phyloP scores from a whole-genome alignment of 768 basidiomycete genomes.

The Tricholoma sp. region DNA sequence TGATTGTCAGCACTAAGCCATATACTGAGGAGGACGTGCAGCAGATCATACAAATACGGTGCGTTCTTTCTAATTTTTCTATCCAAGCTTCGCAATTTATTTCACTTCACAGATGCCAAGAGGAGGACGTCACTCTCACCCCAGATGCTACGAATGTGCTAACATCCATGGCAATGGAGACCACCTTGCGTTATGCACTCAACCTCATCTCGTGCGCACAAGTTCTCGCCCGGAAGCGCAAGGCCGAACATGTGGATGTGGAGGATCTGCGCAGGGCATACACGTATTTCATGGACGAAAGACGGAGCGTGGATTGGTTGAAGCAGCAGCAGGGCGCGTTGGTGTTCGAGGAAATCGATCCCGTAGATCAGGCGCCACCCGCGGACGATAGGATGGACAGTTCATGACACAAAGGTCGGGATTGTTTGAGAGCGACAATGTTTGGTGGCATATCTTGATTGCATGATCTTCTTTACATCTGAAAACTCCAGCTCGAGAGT shows the following conservation, averaged over 20 bases:
- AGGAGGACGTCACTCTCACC: slow-evolving; percentile 88
- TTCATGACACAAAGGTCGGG: neutral
- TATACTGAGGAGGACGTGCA: slow-evolving; percentile 81
- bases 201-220: slow-evolving; percentile 94
- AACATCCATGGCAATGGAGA: slow-evolving; percentile 82
- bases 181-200: slow-evolving; percentile 89
- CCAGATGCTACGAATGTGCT: slow-evolving; percentile 72
- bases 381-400: slow-evolving; percentile 31
- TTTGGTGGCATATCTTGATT: neutral
- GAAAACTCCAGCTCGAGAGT: neutral
- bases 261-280: slow-evolving; percentile 84
- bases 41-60: slow-evolving; percentile 93
- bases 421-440: neutral
- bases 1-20: slow-evolving; percentile 91
- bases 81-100: neutral
- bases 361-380: slow-evolving; percentile 17
- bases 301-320: slow-evolving; percentile 87
- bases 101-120: slow-evolving; percentile 62
- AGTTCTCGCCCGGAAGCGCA: slow-evolving; percentile 80
- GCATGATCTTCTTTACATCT: neutral
- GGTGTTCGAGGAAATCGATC: slow-evolving; percentile 67
- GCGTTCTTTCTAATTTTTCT: slow-evolving; percentile 16
- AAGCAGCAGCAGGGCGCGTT: slow-evolving; percentile 76
- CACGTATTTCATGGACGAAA: slow-evolving; percentile 89
- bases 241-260: slow-evolving; percentile 74